phyloP scores from a whole-genome alignment of 75 land plant species.

The Chamaecyparis obtusa region DNA sequence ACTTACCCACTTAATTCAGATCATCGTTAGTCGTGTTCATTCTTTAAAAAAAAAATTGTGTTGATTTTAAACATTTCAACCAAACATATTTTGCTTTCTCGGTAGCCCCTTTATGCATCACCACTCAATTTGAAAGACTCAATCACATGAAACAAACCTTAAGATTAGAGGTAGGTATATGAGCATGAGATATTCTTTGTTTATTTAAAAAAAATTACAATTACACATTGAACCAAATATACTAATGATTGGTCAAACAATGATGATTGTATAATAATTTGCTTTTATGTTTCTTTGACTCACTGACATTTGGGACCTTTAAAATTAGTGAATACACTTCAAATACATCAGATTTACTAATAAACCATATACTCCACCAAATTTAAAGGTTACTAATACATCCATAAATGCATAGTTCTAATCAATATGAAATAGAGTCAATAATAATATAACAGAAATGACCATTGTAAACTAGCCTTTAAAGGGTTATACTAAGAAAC shows the following conservation, averaged over 20 bases:
- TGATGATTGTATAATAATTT: not conserved
- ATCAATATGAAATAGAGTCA: not conserved
- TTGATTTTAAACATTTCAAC: too few relatives aligned
- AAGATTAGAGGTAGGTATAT: too few relatives aligned
- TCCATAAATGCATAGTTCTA: not conserved
- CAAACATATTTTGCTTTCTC: too few relatives aligned
- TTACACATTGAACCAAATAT: not conserved
- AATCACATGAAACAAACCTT: too few relatives aligned
- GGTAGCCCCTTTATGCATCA: too few relatives aligned
- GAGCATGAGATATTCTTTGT: not conserved
- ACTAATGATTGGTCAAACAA: too few relatives aligned
- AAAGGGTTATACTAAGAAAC: not conserved
- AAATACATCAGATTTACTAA: not conserved
- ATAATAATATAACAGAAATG: not conserved
- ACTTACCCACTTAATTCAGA: too few relatives aligned
- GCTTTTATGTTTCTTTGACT: not conserved
- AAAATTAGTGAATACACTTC: not conserved
- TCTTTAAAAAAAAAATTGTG: too few relatives aligned
- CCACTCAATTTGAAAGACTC: too few relatives aligned
- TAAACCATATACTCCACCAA: not conserved
- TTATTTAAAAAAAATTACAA: too few relatives aligned
- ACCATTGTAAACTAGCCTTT: not conserved
- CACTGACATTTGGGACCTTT: not conserved
- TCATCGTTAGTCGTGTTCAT: too few relatives aligned
- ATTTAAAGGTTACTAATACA: not conserved